Percentiles rank a stretch among this genome's conserved stretches.
Evolutionary conservation across 2,329 filamentous ascomycete species (phyloP).

Genomic region (Ophiocordyceps australis): DNA sequence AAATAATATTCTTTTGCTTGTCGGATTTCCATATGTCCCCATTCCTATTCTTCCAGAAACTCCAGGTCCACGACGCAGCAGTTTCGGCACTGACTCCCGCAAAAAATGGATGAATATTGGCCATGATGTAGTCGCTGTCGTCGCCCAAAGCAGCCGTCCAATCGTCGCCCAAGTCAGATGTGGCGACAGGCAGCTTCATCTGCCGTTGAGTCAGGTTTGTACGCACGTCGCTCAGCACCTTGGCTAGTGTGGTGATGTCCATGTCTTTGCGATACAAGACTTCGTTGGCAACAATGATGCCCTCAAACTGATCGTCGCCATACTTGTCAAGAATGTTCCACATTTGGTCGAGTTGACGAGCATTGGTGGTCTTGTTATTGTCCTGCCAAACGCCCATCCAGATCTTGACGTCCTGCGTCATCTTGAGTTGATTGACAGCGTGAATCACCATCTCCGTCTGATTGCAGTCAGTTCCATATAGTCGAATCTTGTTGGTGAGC

Average conservation of each 20-base stretch:
- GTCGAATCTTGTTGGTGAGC: conserved; percentile 68
- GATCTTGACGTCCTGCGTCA: conserved; percentile 60
- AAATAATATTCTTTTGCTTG: conserved; percentile 55
- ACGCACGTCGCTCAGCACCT: conserved; percentile 48
- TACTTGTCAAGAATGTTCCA: conserved; percentile 64
- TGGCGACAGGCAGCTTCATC: conserved; percentile 62
- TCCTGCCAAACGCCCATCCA: conserved; percentile 95
- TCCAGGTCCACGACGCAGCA: conserved; percentile 65
- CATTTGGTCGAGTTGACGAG: conserved; percentile 66
- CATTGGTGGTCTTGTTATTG: conserved; percentile 64
- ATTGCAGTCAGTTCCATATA: conserved; percentile 95
- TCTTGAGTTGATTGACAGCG: conserved; percentile 54
- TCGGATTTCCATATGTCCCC: conserved; percentile 45
- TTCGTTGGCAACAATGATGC: conserved; percentile 69
- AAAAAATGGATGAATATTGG: conserved; percentile 95
- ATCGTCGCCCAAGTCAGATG: conserved; percentile 75
- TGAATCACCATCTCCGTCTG: conserved; percentile 89
- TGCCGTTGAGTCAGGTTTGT: conserved; percentile 50
- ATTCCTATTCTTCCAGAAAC: conserved; percentile 62
- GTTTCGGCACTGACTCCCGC: conserved; percentile 50
- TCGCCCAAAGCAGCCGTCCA: conserved; percentile 56
- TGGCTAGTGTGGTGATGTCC: conserved; percentile 42
- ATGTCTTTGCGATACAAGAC: conserved; percentile 63
- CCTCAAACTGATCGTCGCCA: conserved; percentile 51
- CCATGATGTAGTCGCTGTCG: conserved; percentile 77